Base-by-base conservation (phyloP, 257 asterid genomes). In the Solanum boliviense region DNA sequence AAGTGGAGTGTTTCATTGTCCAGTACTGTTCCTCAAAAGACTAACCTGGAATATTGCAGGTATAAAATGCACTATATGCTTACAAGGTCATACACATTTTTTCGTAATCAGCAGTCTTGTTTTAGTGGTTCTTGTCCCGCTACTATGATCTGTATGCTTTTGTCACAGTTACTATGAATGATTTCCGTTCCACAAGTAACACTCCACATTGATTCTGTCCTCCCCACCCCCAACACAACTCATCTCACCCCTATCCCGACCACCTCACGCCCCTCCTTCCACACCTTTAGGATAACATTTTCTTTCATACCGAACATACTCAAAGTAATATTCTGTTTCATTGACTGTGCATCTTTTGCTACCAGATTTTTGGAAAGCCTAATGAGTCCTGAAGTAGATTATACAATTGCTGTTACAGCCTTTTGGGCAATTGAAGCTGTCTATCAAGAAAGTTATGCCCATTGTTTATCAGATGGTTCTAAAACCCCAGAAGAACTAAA, bases 391-490 rank as follows among this genome's bases (percentile, higher is more conserved):
- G 95, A 94, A 16, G 98, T 94, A 81, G 98, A 92, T 39, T 94
- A 94, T 92, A 89, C 95, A 0, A 88, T 91, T 86, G 96, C 96
- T 84, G 71, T 94, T 79, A 90, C 95, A 23, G 95, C 96, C 35
- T 94, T 96, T 86, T 96, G 98, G 98, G 97, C 93, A 0, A 93
- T 96, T 48, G 98, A 95, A 91, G 89, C 92, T 20, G 98, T 95
- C 84, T 96, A 96, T 88, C 98, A 94, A 71, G 95, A 94, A 44
- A 95, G 98, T 93, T 96, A 93, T 89, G 98, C 98, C 7, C 95
- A 96, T 83, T 96, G 98, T 91, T 83, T 95, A 83, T 93, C 94
- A 87, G 93, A 93, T 6, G 95, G 89, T 41, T 90, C 93, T 31
- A 91, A 89, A 89, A 94, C 94, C 60, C 96, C 93, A 18, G 91